Evolutionary conservation across 208 protist genomes (phyloP), one percentile per base, ranked within the genome.

Genomic region (Trypanosoma lewisi): DNA sequence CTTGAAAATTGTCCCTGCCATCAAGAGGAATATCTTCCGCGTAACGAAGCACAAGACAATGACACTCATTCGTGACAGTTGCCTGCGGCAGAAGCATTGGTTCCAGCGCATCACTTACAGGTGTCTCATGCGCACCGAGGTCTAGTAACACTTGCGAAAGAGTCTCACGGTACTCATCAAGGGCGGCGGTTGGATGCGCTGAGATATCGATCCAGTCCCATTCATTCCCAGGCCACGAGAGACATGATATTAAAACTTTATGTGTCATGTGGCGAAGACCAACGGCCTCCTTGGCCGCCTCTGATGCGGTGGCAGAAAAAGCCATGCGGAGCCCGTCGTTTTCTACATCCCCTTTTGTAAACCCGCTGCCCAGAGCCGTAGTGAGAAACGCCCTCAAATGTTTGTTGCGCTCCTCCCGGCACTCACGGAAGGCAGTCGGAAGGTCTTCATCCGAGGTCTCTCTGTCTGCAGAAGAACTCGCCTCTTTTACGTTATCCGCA

Each of bases 41-140:
- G 68, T 88, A 90, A 47, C 86, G 83, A 48, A 93, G 63, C 30
- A 93, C 67, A 4, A 93, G 63, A 41, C 75, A 78, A 25, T 77
- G 69, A 50, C 78, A 82, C 21, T 69, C 75, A 42, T 80, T 73
- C 5, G 75, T 65, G 7, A 84, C 69, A 28, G 74, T 86, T 41
- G 75, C 71, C 73, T 93, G 86, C n/a, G 86, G 83, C 47, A 93
- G 73, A 54, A 86, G 77, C 69, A 93, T 78, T 11, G 76, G 70
- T 71, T 83, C 78, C 39, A 71, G 51, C 51, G 71, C 78, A 71
- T 82, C 77, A 41, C 83, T 74, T 21, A 89, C 73, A 51, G 83
- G 65, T 12, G 71, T 76, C 27, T 72, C 77, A 55, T 87, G 73
- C 50, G 83, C 76, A 33, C 78, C 78, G 17, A 89, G 71, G 12